These are phyloP conservation scores for Isatis lusitanica DNA, from an alignment of 441 rosid genomes.

Conservation along the genomic window DNA sequence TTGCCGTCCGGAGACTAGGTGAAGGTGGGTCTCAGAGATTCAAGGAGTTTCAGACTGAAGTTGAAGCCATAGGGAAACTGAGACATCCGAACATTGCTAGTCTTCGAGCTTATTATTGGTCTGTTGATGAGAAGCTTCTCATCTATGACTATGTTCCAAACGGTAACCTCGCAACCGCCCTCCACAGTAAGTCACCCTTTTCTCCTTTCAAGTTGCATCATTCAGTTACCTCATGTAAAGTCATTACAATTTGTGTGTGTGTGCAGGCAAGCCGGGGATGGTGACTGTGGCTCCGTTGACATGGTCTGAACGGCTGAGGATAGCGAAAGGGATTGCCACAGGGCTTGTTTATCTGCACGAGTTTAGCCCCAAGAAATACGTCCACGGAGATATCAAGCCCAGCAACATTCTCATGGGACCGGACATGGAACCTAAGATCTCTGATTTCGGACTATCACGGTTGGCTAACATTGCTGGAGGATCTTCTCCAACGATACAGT, in stretches of 20 bases:
- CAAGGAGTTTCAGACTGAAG: slow-evolving; percentile 95
- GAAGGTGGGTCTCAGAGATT: slow-evolving; percentile 98
- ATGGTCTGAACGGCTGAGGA: slow-evolving; percentile 76
- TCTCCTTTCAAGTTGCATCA: background rate
- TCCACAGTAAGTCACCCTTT: slow-evolving; percentile 65
- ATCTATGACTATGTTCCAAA: slow-evolving; percentile 78
- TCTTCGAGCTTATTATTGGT: slow-evolving; percentile 96
- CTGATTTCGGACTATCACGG: slow-evolving; percentile 87
- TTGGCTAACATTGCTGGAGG: slow-evolving; percentile 91
- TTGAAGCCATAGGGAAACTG: slow-evolving; percentile 93
- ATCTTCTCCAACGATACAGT: slow-evolving; percentile 73
- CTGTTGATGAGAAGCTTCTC: slow-evolving; percentile 94
- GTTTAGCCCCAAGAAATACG: slow-evolving; percentile 88
- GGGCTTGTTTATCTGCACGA: slow-evolving; percentile 90
- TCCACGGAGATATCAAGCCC: slow-evolving; percentile 92
- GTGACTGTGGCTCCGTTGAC: slow-evolving; percentile 59
- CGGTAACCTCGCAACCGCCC: slow-evolving; percentile 83
- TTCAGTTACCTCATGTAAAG: background rate
- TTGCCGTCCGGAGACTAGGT: slow-evolving; percentile 90
- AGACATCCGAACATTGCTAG: slow-evolving; percentile 85
- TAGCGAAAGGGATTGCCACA: slow-evolving; percentile 75
- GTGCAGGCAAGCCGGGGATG: slow-evolving; percentile 74
- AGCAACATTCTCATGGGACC: slow-evolving; percentile 78
- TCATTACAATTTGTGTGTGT: background rate
- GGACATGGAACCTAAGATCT: slow-evolving; percentile 72